A percentile compares a stretch with the other conserved stretches of the same genome.
These are phyloP conservation scores for Globisporangium splendens DNA, from an alignment of 352 stramenopile species.

Conservation along the genomic window DNA sequence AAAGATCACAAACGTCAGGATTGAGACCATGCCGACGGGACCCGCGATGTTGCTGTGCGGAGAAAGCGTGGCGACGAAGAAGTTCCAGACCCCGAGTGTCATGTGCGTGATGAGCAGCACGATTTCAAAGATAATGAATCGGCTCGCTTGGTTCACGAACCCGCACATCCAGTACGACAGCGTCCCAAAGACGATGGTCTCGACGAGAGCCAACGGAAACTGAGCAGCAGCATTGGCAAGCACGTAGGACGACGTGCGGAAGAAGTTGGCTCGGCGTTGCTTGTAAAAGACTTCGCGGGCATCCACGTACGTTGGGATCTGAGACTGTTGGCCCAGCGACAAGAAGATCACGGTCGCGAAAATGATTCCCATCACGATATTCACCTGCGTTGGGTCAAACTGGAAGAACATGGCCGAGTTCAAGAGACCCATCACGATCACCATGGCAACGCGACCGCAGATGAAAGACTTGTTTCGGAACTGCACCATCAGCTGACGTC, in stretches of 20 bases:
- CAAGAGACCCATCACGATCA: constrained; percentile 50
- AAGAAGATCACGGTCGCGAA: constrained; percentile 86
- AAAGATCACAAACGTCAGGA: constrained; percentile 67
- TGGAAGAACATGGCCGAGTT: constrained; percentile 51
- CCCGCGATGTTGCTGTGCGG: constrained; percentile 49
- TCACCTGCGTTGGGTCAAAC: constrained; percentile 37
- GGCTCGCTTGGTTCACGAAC: constrained; percentile 38
- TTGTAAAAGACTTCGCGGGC: constrained; percentile 82
- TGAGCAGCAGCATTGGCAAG: constrained; percentile 46
- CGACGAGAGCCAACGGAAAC: constrained; percentile 54
- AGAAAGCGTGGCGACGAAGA: constrained; percentile 36
- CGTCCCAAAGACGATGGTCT: constrained; percentile 80
- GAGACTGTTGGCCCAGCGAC: constrained; percentile 64
- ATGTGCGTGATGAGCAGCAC: constrained; percentile 63
- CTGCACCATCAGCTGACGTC: constrained; percentile 71
- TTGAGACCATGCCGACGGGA: constrained; percentile 43
- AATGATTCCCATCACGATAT: constrained; percentile 74
- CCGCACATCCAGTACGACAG: constrained; percentile 86
- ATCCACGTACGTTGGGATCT: constrained; percentile 77
- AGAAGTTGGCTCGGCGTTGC: constrained; percentile 85
- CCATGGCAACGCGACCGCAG: constrained; percentile 35
- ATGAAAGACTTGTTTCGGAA: constrained; percentile 52
- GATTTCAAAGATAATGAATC: constrained; percentile 73
- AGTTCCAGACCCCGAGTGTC: constrained; percentile 44
- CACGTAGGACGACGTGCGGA: constrained; percentile 78